These are phyloP conservation scores for Astragalus glycyphyllos DNA, from an alignment of 306 rosid species.

Conservation along the genomic window DNA sequence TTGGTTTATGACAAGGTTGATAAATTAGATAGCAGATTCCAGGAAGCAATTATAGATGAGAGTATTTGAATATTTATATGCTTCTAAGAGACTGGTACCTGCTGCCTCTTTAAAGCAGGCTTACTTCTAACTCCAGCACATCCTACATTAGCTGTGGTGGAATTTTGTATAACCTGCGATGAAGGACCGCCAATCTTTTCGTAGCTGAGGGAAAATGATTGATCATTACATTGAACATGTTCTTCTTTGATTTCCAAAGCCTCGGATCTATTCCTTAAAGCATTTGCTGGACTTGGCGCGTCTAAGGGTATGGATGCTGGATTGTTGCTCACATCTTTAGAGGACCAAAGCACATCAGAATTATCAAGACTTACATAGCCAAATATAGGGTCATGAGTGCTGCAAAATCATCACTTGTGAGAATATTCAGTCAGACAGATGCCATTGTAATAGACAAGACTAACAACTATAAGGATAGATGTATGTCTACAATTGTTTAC, in stretches of 20 bases:
- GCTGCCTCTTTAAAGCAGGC: constrained; percentile 48
- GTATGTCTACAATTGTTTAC: constrained; percentile 19
- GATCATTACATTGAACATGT: constrained; percentile 53
- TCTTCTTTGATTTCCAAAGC: constrained; percentile 60
- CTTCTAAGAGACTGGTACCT: constrained; percentile 52
- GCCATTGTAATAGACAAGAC: constrained; percentile 37
- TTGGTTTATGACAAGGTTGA: constrained; percentile 2
- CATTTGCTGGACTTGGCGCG: constrained; percentile 47
- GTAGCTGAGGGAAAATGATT: constrained; percentile 47
- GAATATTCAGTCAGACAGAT: constrained; percentile 60
- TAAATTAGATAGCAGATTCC: constrained; percentile 21
- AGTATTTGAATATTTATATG: not conserved
- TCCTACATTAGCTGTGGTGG: constrained; percentile 49
- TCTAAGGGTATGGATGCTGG: constrained; percentile 52
- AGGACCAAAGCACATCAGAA: constrained; percentile 75
- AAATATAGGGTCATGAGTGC: constrained; percentile 81
- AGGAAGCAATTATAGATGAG: constrained; percentile 14
- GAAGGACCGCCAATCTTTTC: constrained; percentile 51
- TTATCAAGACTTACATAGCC: constrained; percentile 66
- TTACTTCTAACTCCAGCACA: constrained; percentile 54
- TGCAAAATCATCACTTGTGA: constrained; percentile 85
- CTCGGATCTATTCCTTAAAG: constrained; percentile 48
- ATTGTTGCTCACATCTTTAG: constrained; percentile 60
- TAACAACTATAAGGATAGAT: constrained; percentile 8
- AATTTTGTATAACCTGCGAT: constrained; percentile 53